These are phyloP conservation scores for Mycena galopus DNA, from an alignment of 768 basidiomycete genomes.

Conservation along the genomic window DNA sequence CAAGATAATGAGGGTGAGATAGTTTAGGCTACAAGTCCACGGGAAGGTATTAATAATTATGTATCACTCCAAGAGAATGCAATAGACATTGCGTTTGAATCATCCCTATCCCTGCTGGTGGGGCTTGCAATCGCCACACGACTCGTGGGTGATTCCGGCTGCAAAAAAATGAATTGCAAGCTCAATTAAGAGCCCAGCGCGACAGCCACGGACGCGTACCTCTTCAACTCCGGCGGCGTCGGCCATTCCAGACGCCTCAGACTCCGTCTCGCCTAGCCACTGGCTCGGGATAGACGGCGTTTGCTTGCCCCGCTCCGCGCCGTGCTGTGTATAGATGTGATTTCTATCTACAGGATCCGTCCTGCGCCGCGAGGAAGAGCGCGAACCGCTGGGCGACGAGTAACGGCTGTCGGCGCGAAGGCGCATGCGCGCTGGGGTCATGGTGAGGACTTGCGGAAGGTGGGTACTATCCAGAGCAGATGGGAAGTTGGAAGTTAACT, in stretches of 20 bases:
- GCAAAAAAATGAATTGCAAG: neutral
- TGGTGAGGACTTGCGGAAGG: slow-evolving; percentile 4
- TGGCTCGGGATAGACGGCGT: neutral
- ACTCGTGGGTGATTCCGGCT: neutral
- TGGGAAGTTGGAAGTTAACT: neutral
- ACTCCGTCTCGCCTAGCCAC: neutral
- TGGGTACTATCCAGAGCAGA: neutral
- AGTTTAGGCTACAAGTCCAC: neutral
- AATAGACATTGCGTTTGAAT: neutral
- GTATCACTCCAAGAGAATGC: slow-evolving; percentile 11
- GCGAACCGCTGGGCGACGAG: slow-evolving; percentile 5
- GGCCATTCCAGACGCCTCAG: neutral
- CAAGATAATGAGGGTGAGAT: too few relatives aligned
- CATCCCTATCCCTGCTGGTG: neutral
- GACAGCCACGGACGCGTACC: neutral
- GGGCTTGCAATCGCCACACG: neutral
- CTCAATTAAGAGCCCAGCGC: too few relatives aligned
- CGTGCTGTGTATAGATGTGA: neutral
- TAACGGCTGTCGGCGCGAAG: slow-evolving; percentile 15
- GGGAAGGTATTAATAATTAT: neutral
- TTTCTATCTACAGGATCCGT: neutral
- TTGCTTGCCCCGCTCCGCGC: neutral
- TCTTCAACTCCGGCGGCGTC: neutral
- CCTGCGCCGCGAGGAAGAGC: slow-evolving; percentile 10
- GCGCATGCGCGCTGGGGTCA: slow-evolving; percentile 9